Evolutionary conservation across 148 eudicot genomes (phyloP).

Genomic region (Hydrangea macrophylla): DNA sequence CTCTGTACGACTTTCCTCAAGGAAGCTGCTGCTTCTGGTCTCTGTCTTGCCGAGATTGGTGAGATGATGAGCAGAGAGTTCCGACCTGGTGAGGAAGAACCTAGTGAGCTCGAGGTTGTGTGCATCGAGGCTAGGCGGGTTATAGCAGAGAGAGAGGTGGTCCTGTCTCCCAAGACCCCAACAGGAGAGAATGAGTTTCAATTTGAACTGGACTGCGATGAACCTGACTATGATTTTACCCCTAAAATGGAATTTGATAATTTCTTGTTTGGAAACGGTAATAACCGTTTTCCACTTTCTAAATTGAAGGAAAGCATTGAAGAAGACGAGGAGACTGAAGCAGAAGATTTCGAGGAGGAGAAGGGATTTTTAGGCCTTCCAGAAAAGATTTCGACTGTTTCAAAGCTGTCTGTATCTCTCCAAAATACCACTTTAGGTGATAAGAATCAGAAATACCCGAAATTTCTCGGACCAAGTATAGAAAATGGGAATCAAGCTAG

Average conservation of each 20-base stretch:
- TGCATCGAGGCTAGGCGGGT: conserved; percentile 69
- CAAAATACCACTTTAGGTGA: conserved; percentile 44
- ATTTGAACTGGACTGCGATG: conserved; percentile 59
- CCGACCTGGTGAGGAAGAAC: conserved; percentile 71
- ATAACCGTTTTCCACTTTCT: conserved; percentile 44
- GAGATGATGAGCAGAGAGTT: conserved; percentile 88
- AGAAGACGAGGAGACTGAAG: conserved; percentile 46
- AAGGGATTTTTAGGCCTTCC: conserved; percentile 9
- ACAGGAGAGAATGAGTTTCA: conserved; percentile 34
- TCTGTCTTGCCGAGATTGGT: conserved; percentile 83
- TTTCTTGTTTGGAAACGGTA: conserved; percentile 19
- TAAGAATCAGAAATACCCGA: conserved; percentile 28
- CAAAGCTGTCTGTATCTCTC: conserved; percentile 53
- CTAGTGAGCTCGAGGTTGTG: conserved; percentile 70
- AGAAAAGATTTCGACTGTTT: conserved; percentile 24
- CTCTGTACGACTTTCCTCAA: conserved; percentile 76
- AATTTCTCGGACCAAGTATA: conserved; percentile 28
- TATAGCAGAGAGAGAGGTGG: conserved; percentile 45
- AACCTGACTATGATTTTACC: conserved; percentile 31
- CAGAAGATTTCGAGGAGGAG: conserved; percentile 21
- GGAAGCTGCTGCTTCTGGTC: conserved; percentile 72
- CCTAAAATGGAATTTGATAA: conserved; percentile 31
- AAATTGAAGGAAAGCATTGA: conserved; percentile 54
- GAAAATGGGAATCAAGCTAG: conserved; percentile 31
- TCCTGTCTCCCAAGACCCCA: conserved; percentile 37